Base-by-base conservation (phyloP, 2,329 filamentous ascomycete species). In the Neofusicoccum umdonicola region DNA sequence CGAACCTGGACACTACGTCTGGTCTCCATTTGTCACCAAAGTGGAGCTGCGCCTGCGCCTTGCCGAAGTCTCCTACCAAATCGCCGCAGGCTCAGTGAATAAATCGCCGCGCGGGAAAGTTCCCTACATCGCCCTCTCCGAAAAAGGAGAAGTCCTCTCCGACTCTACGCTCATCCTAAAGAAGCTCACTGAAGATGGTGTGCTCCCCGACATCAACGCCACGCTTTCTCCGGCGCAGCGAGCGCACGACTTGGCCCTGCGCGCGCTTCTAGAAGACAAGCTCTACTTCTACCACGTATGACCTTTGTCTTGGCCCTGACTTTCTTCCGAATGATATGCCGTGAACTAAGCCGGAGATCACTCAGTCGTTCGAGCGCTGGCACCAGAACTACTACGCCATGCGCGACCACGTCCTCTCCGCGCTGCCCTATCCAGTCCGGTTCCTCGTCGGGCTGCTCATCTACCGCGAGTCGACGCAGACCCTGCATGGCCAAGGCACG, bases 21-120 rank as follows among this genome's bases (percentile, higher is more conserved):
- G 84, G 84, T 88, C 86, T 0, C 86, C 87, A 9, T 89, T 87
- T 68, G 85, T 87, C 61, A 83, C 76, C 50, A 89, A 89, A 71
- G 77, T 89, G 60, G 87, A 90, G 71, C 80, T 85, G 17, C 85
- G 86, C 13, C 78, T 89, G 5, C 86, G 87, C 13, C 81, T 87
- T 67, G 79, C 80, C 1, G 71, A 74, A 1, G 57, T 87, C 2
- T 44, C 73, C 0, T 89, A 89, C 72, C 69, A 67, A 15, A 70
- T 74, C 4, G 81, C 76, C 2, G 67, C 67, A 3, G 86, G 86
- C 1, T 83, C 82, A 0, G 71, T 79, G 0, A 70, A 68, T 45
- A 71, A 75, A 0, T 83, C 79, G 0, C 87, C 87, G 0, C 81
- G 78, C 57, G 85, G 85, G 45, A 89, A 89, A 73, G 82, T 89